These are phyloP conservation scores for Rosa multiflora DNA, from an alignment of 306 rosid species.

Conservation along the genomic window DNA sequence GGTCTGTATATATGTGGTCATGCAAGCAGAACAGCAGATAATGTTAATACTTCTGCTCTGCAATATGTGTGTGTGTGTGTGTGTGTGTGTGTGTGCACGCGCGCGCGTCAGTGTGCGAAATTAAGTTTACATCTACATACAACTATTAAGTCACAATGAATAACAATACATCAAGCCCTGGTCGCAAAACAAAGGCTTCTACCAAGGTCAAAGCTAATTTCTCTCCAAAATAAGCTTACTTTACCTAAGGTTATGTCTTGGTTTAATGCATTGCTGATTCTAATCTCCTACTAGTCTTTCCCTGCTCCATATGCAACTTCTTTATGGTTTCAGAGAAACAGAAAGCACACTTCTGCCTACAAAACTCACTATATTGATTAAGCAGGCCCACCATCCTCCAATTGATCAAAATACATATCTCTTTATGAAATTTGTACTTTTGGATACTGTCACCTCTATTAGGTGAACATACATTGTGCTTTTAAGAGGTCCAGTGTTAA, in stretches of 20 bases:
- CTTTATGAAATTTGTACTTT: conserved; percentile 20
- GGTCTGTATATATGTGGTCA: not conserved
- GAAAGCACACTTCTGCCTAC: not conserved
- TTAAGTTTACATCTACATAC: not conserved
- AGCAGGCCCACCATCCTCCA: not conserved
- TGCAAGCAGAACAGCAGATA: not conserved
- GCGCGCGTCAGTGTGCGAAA: not conserved
- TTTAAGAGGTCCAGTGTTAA: conserved; percentile 3
- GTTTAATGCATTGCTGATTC: not conserved
- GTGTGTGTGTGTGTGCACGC: not conserved
- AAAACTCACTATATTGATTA: not conserved
- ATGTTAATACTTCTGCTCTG: not conserved
- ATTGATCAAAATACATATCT: conserved; percentile 8
- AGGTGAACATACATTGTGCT: conserved; percentile 12
- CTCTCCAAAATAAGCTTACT: not conserved
- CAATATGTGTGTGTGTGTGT: not conserved
- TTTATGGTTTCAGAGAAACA: conserved; percentile 9
- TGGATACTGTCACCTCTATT: conserved; percentile 16
- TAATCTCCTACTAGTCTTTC: not conserved
- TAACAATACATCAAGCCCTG: not conserved
- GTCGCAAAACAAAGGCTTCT: not conserved
- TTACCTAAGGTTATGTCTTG: not conserved
- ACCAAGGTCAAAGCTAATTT: conserved; percentile 1
- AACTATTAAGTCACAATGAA: not conserved
- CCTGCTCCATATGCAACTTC: conserved; percentile 5